A percentile compares a stretch with the other conserved stretches of the same genome.
Evolutionary conservation across 1,139 yeast species (phyloP).

Genomic region (Hansenula lynferdii): DNA sequence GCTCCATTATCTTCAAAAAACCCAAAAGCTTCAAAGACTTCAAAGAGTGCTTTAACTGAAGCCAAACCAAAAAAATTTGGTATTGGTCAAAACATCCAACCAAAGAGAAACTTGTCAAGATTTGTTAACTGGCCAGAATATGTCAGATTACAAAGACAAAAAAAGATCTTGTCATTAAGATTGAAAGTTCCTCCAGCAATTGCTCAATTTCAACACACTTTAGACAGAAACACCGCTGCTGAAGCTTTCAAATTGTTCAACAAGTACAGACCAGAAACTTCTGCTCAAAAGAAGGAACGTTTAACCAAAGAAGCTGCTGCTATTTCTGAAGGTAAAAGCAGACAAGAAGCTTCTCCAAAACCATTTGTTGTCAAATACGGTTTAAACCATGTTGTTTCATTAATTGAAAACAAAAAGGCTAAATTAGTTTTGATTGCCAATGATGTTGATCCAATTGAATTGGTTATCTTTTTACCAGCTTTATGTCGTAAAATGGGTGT

Average conservation of each 20-base stretch:
- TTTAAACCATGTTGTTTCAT: constrained; percentile 96
- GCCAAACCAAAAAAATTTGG: constrained; percentile 92
- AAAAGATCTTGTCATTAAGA: constrained; percentile 90
- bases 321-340: constrained; percentile 94
- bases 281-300: constrained; percentile 98
- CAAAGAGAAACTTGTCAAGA: constrained; percentile 93
- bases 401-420: constrained; percentile 97
- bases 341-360: constrained; percentile 92
- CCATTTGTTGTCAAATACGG: constrained; percentile 96
- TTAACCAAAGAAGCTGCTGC: constrained; percentile 98
- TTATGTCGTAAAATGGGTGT: constrained; percentile 99
- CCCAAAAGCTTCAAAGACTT: constrained; percentile 32
- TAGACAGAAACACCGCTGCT: constrained; percentile 98
- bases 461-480: constrained; percentile 95
- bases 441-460: constrained; percentile 98
- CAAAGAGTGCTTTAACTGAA: constrained; percentile 75
- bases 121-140: constrained; percentile 99
- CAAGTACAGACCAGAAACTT: constrained; percentile 98
- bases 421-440: constrained; percentile 94
- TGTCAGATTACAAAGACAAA: constrained; percentile 96
- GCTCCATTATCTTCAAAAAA: constrained; percentile 52
- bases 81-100: constrained; percentile 92
- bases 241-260: constrained; percentile 94
- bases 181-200: constrained; percentile 98
- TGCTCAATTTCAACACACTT: constrained; percentile 90